Base-by-base conservation (phyloP, 208 protist species). In the Trypanosoma scelopori region DNA sequence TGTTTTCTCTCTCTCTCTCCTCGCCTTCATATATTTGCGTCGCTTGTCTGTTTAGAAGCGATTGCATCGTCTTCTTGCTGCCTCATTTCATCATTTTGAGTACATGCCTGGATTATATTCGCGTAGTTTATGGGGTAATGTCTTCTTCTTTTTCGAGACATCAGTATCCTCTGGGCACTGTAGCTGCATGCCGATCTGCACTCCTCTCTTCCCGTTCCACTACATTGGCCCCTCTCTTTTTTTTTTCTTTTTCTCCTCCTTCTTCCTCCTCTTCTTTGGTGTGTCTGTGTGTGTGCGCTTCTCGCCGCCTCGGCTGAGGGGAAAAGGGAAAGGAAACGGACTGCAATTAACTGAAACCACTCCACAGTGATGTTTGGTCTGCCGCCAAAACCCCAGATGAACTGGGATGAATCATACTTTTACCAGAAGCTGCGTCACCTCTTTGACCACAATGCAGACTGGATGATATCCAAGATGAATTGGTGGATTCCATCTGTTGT, bases 401-500 rank as follows among this genome's bases (percentile, higher is more conserved):
- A 89, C 43, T 95, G 90, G 90, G 69, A 66, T 45, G 82, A 74
- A 27, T 90, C 92, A 83, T 93, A 92, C 78, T 85, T 95, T 37
- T 90, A 93, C 69, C 81, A 95, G 55, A 90, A 84, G 61, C 25
- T 95, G 49, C 87, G 79, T 48, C 87, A 93, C 69, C 82, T 95
- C 56, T 66, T 92, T 25, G 85, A 95, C 61, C 81, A 92, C 75
- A 81, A 71, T 46, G 52, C 80, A 22, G 75, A 93, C 63, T 92
- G 79, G 51, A 67, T 95, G 49, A 76, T 93, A 37, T 73, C 79
- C 16, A 93, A 93, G 68, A 60, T 80, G 42, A 80, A 87, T 62
- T 95, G 86, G 85, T 95, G 90, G 87, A 27, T 95, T 13, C 90
- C 90, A 16, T 83, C 85, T 39, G 84, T 95, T 1, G 87, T 71